Conservation (phyloP, 805 yeast species). For the Nakazawaea anatomiae region DNA sequence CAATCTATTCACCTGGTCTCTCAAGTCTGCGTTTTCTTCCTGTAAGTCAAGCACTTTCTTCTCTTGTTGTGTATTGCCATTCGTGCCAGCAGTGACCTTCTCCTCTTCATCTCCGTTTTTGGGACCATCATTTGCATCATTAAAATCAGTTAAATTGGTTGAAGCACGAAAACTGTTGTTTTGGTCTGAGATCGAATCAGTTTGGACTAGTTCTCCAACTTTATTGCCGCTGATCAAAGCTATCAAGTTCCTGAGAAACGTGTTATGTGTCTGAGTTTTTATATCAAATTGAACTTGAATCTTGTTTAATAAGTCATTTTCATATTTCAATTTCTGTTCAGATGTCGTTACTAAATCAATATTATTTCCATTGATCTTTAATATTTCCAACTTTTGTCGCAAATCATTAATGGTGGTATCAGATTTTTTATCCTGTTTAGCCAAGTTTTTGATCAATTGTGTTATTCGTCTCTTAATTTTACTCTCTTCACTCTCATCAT, state of each 20-base stretch:
- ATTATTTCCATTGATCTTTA: constrained; percentile 9
- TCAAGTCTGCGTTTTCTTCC: constrained; percentile 22
- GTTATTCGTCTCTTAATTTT: not conserved
- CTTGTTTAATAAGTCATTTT: constrained; percentile 7
- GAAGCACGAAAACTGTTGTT: too few species aligned
- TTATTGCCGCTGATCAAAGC: too few species aligned
- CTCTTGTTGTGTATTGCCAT: not conserved
- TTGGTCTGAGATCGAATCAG: too few species aligned
- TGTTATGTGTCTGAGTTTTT: not conserved
- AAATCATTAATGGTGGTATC: constrained; percentile 1
- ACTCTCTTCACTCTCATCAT: not conserved
- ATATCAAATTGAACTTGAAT: constrained; percentile 1
- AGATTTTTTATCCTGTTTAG: not conserved
- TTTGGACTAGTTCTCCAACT: too few species aligned
- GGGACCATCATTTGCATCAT: not conserved
- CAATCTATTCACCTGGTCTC: constrained; percentile 30
- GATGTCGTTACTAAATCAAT: constrained; percentile 9
- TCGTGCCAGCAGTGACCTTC: not conserved
- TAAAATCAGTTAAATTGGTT: too few species aligned
- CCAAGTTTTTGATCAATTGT: not conserved
- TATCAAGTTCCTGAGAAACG: not conserved
- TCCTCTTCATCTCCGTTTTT: constrained; percentile 11
- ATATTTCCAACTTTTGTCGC: constrained; percentile 3
- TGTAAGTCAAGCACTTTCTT: constrained; percentile 19
- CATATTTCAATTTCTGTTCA: constrained; percentile 10